Conservation (phyloP, 345 rosid genomes). For the Arabis alpina region DNA sequence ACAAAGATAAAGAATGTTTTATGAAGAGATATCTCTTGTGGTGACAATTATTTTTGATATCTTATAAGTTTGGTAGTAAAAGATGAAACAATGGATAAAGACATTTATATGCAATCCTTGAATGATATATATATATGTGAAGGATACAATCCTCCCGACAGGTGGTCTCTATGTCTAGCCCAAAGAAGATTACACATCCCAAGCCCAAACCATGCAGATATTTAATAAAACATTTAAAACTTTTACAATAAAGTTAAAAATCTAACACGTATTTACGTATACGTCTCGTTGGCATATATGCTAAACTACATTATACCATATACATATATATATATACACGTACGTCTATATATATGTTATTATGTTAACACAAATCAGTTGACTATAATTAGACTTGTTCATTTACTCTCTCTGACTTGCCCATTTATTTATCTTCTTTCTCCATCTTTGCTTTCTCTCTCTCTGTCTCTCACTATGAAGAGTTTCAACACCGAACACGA, state of each 20-base stretch:
- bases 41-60: too few species aligned
- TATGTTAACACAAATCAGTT: constrained; percentile 30
- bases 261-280: constrained; percentile 43
- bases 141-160: constrained; percentile 4
- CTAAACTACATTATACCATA: constrained; percentile 6
- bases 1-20: too few species aligned
- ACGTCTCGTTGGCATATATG: constrained; percentile 44
- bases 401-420: constrained; percentile 36
- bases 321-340: not conserved
- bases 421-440: constrained; percentile 6
- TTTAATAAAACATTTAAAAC: constrained; percentile 9
- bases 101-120: too few species aligned
- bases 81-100: too few species aligned
- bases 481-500: constrained; percentile 39
- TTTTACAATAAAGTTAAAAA: constrained; percentile 15
- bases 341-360: constrained; percentile 28
- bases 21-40: too few species aligned
- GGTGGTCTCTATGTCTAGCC: constrained; percentile 24
- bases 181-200: constrained; percentile 29
- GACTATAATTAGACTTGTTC: constrained; percentile 37
- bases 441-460: not conserved
- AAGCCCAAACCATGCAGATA: constrained; percentile 13
- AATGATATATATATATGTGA: too few species aligned
- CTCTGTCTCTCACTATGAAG: constrained; percentile 33
- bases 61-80: too few species aligned